Conservation (phyloP, 2,329 filamentous ascomycete genomes). For the Fusarium penzigii region DNA sequence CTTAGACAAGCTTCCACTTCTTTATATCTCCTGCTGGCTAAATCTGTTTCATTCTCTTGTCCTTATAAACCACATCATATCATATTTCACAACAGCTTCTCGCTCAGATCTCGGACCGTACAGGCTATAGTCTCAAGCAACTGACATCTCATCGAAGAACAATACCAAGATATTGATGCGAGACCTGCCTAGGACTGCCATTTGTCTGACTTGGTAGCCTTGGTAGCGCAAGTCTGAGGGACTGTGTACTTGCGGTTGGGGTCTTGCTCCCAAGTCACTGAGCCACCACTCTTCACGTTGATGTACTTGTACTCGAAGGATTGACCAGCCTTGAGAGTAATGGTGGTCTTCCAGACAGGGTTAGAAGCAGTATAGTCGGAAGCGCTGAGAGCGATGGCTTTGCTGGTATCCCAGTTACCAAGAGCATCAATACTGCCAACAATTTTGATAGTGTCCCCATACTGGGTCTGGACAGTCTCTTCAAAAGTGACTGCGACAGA, state of each 20-base stretch:
- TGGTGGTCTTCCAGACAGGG: constrained; percentile 60
- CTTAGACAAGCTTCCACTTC: too few relatives aligned
- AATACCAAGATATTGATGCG: background rate
- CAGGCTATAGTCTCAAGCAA: too few relatives aligned
- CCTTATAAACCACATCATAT: too few relatives aligned
- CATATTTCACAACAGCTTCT: too few relatives aligned
- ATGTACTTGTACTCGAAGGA: constrained; percentile 70
- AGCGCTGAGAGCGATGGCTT: constrained; percentile 59
- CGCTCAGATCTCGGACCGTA: too few relatives aligned
- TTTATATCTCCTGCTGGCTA: too few relatives aligned
- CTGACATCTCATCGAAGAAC: too few relatives aligned
- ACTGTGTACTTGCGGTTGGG: constrained; percentile 46
- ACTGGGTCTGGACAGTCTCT: constrained; percentile 55
- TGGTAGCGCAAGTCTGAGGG: constrained; percentile 32
- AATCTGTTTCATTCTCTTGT: too few relatives aligned
- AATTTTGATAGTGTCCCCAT: constrained; percentile 66
- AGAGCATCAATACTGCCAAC: constrained; percentile 60
- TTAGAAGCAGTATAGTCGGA: constrained; percentile 58
- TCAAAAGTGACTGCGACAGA: constrained; percentile 64
- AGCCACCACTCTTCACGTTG: constrained; percentile 54
- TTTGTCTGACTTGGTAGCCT: constrained; percentile 28
- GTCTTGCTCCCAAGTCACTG: constrained; percentile 65
- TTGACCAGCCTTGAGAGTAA: constrained; percentile 57
- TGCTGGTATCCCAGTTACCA: constrained; percentile 60
- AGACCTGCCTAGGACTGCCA: constrained; percentile 28